phyloP scores from a whole-genome alignment of 2,329 filamentous ascomycete genomes.

The Pseudonectria buxi region DNA sequence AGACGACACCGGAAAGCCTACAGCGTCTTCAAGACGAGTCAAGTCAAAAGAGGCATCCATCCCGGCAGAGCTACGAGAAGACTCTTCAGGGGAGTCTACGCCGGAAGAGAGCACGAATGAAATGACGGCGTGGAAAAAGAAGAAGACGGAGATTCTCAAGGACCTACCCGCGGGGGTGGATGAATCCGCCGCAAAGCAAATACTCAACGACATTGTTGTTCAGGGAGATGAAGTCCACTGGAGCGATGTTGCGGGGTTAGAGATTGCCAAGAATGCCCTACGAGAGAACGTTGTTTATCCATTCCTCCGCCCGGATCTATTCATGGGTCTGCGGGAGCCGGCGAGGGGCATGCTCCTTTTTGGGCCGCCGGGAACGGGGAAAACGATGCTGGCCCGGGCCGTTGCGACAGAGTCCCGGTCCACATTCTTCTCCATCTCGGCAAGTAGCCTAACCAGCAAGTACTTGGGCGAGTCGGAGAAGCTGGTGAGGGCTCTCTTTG shows the following conservation, averaged over 20 bases:
- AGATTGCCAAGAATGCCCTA: slow-evolving; percentile 82
- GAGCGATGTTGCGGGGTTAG: slow-evolving; percentile 86
- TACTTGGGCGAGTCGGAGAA: slow-evolving; percentile 96
- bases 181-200: slow-evolving; percentile 75
- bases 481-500: slow-evolving; percentile 85
- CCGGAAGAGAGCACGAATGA: slow-evolving; percentile 33
- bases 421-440: slow-evolving; percentile 95
- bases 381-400: slow-evolving; percentile 89
- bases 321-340: slow-evolving; percentile 90
- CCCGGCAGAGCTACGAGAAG: slow-evolving; percentile 40
- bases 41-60: slow-evolving; percentile 28
- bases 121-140: slow-evolving; percentile 52
- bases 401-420: slow-evolving; percentile 92
- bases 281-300: slow-evolving; percentile 97
- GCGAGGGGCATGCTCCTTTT: slow-evolving; percentile 94
- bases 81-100: slow-evolving; percentile 37
- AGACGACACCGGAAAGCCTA: slow-evolving; percentile 14
- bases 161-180: slow-evolving; percentile 79
- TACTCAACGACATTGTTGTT: slow-evolving; percentile 92
- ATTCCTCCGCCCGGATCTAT: slow-evolving; percentile 88
- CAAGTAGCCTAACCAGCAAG: slow-evolving; percentile 89
- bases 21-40: slow-evolving; percentile 17
- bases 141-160: slow-evolving; percentile 61
- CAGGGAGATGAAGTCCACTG: slow-evolving; percentile 92
- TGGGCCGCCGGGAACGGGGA: slow-evolving; percentile 94